Evolutionary conservation across 2,329 filamentous ascomycete genomes (phyloP).

Genomic region (Hypoxylon sp.): DNA sequence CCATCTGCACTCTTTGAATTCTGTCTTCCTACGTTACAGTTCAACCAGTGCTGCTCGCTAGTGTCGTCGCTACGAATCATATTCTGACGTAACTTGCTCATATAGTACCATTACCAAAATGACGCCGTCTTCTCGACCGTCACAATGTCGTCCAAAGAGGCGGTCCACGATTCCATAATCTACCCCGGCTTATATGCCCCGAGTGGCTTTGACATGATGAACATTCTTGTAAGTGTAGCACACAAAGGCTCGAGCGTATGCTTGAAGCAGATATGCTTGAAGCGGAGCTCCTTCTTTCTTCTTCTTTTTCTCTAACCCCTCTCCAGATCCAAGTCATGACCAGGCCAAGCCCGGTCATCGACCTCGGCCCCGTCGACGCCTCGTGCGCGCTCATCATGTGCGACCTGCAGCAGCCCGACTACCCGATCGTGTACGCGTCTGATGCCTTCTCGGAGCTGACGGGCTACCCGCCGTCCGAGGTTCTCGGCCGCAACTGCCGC

Average conservation of each 20-base stretch:
- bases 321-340: constrained; percentile 68
- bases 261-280: too few relatives aligned
- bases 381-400: constrained; percentile 86
- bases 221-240: constrained; percentile 59
- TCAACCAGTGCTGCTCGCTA: background rate
- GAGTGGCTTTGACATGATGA: constrained; percentile 64
- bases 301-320: too few relatives aligned
- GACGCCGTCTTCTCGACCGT: constrained; percentile 6
- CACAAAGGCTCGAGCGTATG: background rate
- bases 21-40: too few relatives aligned
- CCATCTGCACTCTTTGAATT: too few relatives aligned
- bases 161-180: constrained; percentile 56
- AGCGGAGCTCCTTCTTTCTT: background rate
- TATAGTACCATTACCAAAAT: constrained; percentile 41
- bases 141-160: constrained; percentile 24
- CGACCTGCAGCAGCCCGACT: constrained; percentile 76
- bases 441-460: constrained; percentile 81
- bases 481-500: constrained; percentile 81
- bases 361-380: constrained; percentile 82
- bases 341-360: constrained; percentile 76
- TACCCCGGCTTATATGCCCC: constrained; percentile 64
- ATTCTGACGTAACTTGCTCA: constrained; percentile 10
- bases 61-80: constrained; percentile 7
- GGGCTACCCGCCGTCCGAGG: constrained; percentile 77
- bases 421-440: constrained; percentile 84